Evolutionary conservation across 768 basidiomycete species (phyloP).

Genomic region (Mycena rebaudengoi): DNA sequence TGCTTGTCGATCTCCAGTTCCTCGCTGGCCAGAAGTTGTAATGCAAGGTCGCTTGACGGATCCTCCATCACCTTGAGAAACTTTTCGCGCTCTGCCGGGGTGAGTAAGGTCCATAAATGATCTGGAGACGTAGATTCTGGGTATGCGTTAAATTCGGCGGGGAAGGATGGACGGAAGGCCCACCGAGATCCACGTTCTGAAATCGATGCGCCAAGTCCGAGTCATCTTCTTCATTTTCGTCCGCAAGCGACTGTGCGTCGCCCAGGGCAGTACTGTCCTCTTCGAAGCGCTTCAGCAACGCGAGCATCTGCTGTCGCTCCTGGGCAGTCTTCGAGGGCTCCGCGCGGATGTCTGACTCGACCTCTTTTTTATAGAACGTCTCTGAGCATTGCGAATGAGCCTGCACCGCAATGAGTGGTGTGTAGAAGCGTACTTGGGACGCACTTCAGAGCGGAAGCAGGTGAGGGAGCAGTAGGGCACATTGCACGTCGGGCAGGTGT

Average conservation of each 20-base stretch:
- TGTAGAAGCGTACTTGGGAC: slow-evolving; percentile 27
- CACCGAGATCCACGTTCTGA: slow-evolving; percentile 69
- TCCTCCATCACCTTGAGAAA: slow-evolving; percentile 69
- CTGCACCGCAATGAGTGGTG: slow-evolving; percentile 34
- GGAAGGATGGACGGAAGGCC: slow-evolving; percentile 27
- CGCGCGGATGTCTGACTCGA: slow-evolving; percentile 68
- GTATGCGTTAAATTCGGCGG: background rate
- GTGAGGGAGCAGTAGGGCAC: slow-evolving; percentile 79
- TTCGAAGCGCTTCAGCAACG: slow-evolving; percentile 76
- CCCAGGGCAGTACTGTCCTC: slow-evolving; percentile 59
- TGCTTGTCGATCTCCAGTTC: slow-evolving; percentile 58
- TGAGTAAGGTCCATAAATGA: slow-evolving; percentile 68
- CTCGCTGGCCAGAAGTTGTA: slow-evolving; percentile 65
- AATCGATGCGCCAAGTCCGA: slow-evolving; percentile 61
- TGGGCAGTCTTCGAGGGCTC: slow-evolving; percentile 61
- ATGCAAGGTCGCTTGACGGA: slow-evolving; percentile 67
- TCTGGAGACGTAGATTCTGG: slow-evolving; percentile 65
- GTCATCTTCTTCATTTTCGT: slow-evolving; percentile 49
- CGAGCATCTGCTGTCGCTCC: slow-evolving; percentile 73
- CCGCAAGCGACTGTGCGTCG: slow-evolving; percentile 35
- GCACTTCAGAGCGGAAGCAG: slow-evolving; percentile 81
- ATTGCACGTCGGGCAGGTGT: slow-evolving; percentile 86
- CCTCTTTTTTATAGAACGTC: slow-evolving; percentile 79
- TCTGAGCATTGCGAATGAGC: slow-evolving; percentile 82
- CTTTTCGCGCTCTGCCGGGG: slow-evolving; percentile 62